Base-by-base conservation (phyloP, 768 basidiomycete species). In the Rhizopogon vulgaris region DNA sequence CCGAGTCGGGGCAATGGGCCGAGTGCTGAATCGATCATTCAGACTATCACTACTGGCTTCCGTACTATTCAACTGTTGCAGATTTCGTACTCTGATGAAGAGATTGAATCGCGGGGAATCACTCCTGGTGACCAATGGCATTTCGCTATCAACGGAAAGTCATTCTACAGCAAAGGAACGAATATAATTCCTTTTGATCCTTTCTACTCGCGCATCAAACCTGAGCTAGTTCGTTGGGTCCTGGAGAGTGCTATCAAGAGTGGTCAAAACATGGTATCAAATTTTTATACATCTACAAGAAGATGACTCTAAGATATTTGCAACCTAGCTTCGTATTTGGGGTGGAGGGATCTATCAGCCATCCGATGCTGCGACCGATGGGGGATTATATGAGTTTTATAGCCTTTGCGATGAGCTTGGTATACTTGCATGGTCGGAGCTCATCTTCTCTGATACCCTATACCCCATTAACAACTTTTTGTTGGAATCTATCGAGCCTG, bases 121-220 rank as follows among this genome's bases (percentile, higher is more conserved):
- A 80, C 74, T 1, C 79, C 80, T 1, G 80, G 80, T 6, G 79
- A 83, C 55, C 73, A 82, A 56, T 82, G 78, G 75, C 78, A 82
- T 60, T 82, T 83, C 59, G 71, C 76, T 54, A 70, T 83, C 52
- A 82, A 83, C 48, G 80, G 81, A 9, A 74, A 74, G 59, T 71
- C 73, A 12, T 80, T 82, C 57, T 82, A 78, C 53, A 75, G 72
- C 46, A 68, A 74, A 8, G 80, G 81, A 8, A 79, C 78, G 24
- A 83, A 81, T 49, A 73, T 80, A 56, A 79, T 83, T 51, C 82
- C 82, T 1, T 82, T 80, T 56, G 81, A 83, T 62, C 76, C 77
- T 7, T 82, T 83, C 61, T 81, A 82, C 53, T 65, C 78, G 28
- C 68, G 81, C 38, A 75, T 70, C 11, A 73, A 73, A 9, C 70